These are phyloP conservation scores for Dactylellina drechsleri DNA, from an alignment of 2,329 filamentous ascomycete species.

Conservation along the genomic window DNA sequence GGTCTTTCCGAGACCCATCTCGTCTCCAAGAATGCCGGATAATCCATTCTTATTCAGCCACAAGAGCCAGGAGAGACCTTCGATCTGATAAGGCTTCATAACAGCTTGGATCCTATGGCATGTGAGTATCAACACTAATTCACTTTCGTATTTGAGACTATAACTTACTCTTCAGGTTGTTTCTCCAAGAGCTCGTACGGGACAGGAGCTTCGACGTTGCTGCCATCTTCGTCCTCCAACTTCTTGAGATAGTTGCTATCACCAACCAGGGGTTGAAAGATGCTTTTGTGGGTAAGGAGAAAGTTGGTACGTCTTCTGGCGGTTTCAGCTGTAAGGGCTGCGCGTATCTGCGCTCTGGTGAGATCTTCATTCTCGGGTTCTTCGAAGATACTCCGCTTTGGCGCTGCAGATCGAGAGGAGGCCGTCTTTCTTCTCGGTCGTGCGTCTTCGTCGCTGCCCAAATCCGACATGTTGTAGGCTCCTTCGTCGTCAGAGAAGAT, in stretches of 20 bases:
- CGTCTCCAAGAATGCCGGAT: slow-evolving; percentile 92
- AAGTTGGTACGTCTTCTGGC: slow-evolving; percentile 44
- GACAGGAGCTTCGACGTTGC: slow-evolving; percentile 56
- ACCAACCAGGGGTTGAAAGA: slow-evolving; percentile 48
- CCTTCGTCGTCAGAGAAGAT: slow-evolving; percentile 47
- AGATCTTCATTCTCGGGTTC: slow-evolving; percentile 53
- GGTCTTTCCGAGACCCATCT: slow-evolving; percentile 97
- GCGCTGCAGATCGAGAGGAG: slow-evolving; percentile 19
- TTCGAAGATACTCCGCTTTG: slow-evolving; percentile 40
- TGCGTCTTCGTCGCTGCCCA: slow-evolving; percentile 46
- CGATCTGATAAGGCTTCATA: slow-evolving; percentile 77
- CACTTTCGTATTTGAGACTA: not conserved
- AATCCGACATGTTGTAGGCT: slow-evolving; percentile 39
- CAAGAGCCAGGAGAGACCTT: slow-evolving; percentile 93
- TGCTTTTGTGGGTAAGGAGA: slow-evolving; percentile 43
- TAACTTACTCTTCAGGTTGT: slow-evolving; percentile 63
- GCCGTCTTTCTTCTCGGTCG: slow-evolving; percentile 28
- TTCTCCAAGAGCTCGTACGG: slow-evolving; percentile 62
- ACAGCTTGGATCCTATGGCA: slow-evolving; percentile 22
- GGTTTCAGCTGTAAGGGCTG: slow-evolving; percentile 47
- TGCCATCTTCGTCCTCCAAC: slow-evolving; percentile 36
- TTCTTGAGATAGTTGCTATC: slow-evolving; percentile 51
- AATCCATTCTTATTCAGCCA: slow-evolving; percentile 81
- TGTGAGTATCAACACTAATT: slow-evolving; percentile 12
- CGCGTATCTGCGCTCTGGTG: slow-evolving; percentile 44